A percentile compares a stretch with the other conserved stretches of the same genome.
Conservation (phyloP, 495 filamentous ascomycete species). For the Aspergillus saccharolyticus region DNA sequence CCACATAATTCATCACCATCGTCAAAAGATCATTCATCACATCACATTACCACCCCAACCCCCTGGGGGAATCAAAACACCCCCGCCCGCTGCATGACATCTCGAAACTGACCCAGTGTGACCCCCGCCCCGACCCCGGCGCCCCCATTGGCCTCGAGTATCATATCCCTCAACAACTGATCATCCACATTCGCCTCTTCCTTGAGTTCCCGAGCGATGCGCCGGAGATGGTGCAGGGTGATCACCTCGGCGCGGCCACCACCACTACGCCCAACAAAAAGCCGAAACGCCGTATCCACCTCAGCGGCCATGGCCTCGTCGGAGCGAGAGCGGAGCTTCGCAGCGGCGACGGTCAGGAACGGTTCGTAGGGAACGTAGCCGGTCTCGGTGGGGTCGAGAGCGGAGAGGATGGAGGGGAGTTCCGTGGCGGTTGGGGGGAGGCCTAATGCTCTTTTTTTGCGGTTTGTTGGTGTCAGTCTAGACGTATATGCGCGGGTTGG, state of each 20-base stretch:
- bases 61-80: conserved; percentile 52
- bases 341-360: conserved; percentile 80
- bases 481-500: neutral
- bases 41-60: neutral
- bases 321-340: conserved; percentile 61
- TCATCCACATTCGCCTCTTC: conserved; percentile 66
- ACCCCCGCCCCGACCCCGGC: conserved; percentile 68
- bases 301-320: conserved; percentile 58
- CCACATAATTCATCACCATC: neutral
- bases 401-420: conserved; percentile 66
- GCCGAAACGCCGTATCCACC: conserved; percentile 69
- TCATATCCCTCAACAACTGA: conserved; percentile 82
- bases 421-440: conserved; percentile 60
- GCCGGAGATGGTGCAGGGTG: conserved; percentile 66
- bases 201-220: conserved; percentile 75
- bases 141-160: conserved; percentile 84
- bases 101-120: conserved; percentile 72
- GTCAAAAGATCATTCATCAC: neutral
- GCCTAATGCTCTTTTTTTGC: conserved; percentile 61
- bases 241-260: conserved; percentile 51
- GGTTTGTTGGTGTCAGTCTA: neutral
- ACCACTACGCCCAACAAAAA: conserved; percentile 68
- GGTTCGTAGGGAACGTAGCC: conserved; percentile 69
- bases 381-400: conserved; percentile 73
- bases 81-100: conserved; percentile 78